Base-by-base conservation (phyloP, 495 filamentous ascomycete species). In the Penicillium odoratum region DNA sequence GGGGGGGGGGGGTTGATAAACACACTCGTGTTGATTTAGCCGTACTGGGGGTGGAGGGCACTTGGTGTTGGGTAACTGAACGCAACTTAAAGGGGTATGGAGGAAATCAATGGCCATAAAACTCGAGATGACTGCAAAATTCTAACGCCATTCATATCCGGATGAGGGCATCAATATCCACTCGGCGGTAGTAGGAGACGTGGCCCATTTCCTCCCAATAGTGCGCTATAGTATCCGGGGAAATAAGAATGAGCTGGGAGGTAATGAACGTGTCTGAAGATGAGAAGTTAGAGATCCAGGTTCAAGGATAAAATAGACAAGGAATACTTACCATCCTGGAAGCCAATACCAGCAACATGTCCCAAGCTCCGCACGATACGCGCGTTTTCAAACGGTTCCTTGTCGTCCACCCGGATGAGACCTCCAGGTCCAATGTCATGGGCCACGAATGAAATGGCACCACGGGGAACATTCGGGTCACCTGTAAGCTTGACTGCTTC, bases 401-500 rank as follows among this genome's bases (percentile, higher is more conserved):
- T 87, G 18, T 82, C 72, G 7, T 83, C 85, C n/a, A 83, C 76
- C 11, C 85, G 75, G 28, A 88, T 44, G 15, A 85, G 66, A 8
- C 89, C 91, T 3, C 57, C 69, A 0, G 78, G 72, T 0, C 89
- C 86, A 30, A 96, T 84, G 63, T 97, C 90, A 21, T 90, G 81
- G 0, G 86, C 86, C 6, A 88, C 74, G 66, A 93, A 97, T 0
- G 90, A 89, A 57, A 83, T 83, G 64, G 96, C 87, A 15, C 93
- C 93, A 40, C 92, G 81, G 6, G 92, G 93, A 21, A 98, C 84
- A 61, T 97, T 94, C 0, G 84, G 82, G 61, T 98, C 93, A 3
- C 93, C 93, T 0, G 93, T 98, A 33, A 98, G 74, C 67, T 98
- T 98, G 67, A 97, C 83, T 0, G 87, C 93, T 62, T 90, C 84